Percentiles rank a stretch among this genome's conserved stretches.
phyloP scores from a whole-genome alignment of 2,329 filamentous ascomycete species.

The Nectriaceae sp. region DNA sequence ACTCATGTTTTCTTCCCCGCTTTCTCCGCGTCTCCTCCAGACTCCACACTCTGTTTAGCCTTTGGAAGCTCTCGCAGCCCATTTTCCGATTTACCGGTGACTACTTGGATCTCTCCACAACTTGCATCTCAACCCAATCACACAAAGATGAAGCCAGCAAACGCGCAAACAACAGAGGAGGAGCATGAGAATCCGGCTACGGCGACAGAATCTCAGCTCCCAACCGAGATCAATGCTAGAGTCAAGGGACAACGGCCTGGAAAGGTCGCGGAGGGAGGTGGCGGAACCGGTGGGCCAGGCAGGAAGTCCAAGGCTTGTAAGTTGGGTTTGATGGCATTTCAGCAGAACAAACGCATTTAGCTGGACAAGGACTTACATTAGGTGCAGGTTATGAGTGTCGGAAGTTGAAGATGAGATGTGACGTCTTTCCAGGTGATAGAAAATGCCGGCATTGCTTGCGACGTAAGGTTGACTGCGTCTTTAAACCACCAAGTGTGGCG shows the following conservation, averaged over 20 bases:
- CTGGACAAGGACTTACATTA: not conserved
- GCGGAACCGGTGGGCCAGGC: constrained; percentile 10
- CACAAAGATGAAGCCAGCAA: constrained; percentile 1
- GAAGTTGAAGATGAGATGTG: constrained; percentile 18
- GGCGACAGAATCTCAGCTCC: not conserved
- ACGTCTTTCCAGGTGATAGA: constrained; percentile 14
- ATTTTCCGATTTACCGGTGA: constrained; percentile 17
- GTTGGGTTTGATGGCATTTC: not conserved
- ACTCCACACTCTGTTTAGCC: no score
- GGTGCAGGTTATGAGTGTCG: constrained; percentile 12
- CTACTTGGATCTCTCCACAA: not conserved
- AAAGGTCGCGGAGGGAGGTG: constrained; percentile 4
- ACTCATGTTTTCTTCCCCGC: constrained; percentile 6
- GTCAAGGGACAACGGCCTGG: constrained; percentile 1
- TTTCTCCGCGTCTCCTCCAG: constrained; percentile 4
- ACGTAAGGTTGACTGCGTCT: constrained; percentile 16
- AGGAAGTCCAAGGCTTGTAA: constrained; percentile 17
- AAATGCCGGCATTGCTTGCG: constrained; percentile 15
- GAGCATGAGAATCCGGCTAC: not conserved
- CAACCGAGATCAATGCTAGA: constrained; percentile 1
- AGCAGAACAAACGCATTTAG: not conserved
- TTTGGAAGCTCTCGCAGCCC: no score
- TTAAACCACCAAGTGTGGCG: constrained; percentile 4
- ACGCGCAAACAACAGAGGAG: not conserved
- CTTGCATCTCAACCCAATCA: not conserved